Base-by-base conservation (phyloP, 345 rosid species). In the Sisymbrium altissimum region DNA sequence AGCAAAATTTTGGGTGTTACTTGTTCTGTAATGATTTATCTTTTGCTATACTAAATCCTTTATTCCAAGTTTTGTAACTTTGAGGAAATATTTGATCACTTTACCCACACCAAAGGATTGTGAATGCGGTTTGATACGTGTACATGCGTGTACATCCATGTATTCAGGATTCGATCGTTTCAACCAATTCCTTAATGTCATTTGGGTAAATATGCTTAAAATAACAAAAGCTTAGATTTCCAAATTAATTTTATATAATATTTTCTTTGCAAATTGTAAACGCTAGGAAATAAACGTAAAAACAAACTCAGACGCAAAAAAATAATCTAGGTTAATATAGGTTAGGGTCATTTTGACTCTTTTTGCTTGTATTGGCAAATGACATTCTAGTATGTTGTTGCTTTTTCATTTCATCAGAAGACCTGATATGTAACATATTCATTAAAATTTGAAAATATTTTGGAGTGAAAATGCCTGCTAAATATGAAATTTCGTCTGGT, bases 1-100 rank as follows among this genome's bases (percentile, higher is more conserved):
- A 75, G 18, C 72, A 68, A 53, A 68, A 21, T 75, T 76, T 76
- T 61, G 74, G 40, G 44, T 2, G 36, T 62, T 43, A 61, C 30
- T 49, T 50, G 60, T 11, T 60, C 19, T 75, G 15, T 75, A 15
- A 40, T 68, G 32, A 52, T 23, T 29, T 54, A 53, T 50, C 0
- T 39, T 45, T 19, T 40, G 19, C 18, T 57, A 56, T 73, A 56
- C 11, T 13, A 74, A 46, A 73, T 25, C 36, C 17, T 38, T 36
- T 12, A 9, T 29, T 62, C 54, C 54, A 54, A 21, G 1, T 19
- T 41, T 64, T 52, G 45, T n/a, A 30, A 18, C 19, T 25, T 56
- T 56, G 59, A 45, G 43, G 72, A 57, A 56, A 38, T 18, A 17
- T 27, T 46, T 74, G 11, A 19, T 74, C 46, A 39, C 9, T 46